Conservation (phyloP, 345 rosid species). For the Laguncularia racemosa region DNA sequence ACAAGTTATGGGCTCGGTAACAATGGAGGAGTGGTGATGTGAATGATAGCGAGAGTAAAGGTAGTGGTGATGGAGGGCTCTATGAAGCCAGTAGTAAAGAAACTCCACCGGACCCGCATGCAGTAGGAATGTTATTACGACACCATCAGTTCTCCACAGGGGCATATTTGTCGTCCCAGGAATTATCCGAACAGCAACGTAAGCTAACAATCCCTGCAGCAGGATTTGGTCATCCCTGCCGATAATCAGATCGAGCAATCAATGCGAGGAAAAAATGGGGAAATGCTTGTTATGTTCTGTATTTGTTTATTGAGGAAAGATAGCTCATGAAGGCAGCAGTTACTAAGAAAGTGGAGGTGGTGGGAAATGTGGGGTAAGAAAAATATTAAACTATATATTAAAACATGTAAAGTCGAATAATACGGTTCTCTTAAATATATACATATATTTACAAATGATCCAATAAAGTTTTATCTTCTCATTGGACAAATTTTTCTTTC, state of each 20-base stretch:
- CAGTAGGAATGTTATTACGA: conserved; percentile 31
- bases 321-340: too few species aligned
- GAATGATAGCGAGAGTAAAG: conserved; percentile 89
- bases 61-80: conserved; percentile 70
- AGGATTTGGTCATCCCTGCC: conserved; percentile 75
- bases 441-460: too few species aligned
- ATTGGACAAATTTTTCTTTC: too few species aligned
- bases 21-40: conserved; percentile 86
- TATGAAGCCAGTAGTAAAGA: conserved; percentile 74
- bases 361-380: too few species aligned
- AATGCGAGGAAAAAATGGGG: too few species aligned
- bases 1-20: conserved; percentile 82
- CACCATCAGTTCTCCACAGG: conserved; percentile 53
- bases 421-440: too few species aligned
- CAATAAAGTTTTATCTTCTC: too few species aligned
- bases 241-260: neutral
- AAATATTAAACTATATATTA: too few species aligned
- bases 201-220: conserved; percentile 43
- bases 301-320: too few species aligned
- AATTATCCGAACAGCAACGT: conserved; percentile 9
- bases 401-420: too few species aligned
- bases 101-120: conserved; percentile 80
- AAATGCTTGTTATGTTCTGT: too few species aligned
- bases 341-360: too few species aligned
- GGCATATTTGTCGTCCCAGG: conserved; percentile 36